phyloP scores from a whole-genome alignment of 768 basidiomycete species.

The Naganishia onofrii region DNA sequence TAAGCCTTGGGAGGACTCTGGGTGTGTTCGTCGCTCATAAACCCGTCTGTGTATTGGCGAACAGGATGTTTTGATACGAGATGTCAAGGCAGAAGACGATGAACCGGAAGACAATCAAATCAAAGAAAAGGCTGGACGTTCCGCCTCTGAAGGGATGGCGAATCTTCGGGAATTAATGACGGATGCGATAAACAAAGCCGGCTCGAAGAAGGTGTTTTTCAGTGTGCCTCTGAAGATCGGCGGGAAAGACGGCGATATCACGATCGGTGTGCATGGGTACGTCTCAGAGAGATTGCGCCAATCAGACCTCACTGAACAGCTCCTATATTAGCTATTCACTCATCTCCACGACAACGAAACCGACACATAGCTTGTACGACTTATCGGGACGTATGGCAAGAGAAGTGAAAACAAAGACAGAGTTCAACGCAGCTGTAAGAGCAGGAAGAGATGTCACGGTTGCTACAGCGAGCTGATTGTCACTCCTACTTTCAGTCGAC shows the following conservation, averaged over 20 bases:
- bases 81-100: slow-evolving; percentile 60
- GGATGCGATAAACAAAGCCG: slow-evolving; percentile 42
- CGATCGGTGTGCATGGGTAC: slow-evolving; percentile 53
- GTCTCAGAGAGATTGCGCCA: background rate
- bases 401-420: slow-evolving; percentile 69
- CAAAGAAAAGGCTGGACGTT: background rate
- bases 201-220: slow-evolving; percentile 75
- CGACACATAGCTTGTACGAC: slow-evolving; percentile 74
- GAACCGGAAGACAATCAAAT: slow-evolving; percentile 63
- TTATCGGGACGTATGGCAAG: slow-evolving; percentile 73
- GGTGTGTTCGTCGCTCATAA: background rate
- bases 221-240: slow-evolving; percentile 77
- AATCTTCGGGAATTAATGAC: slow-evolving; percentile 45
- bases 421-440: slow-evolving; percentile 71
- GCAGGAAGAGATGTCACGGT: slow-evolving; percentile 30
- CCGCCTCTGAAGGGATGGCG: slow-evolving; percentile 40
- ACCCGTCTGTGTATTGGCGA: background rate
- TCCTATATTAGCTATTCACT: slow-evolving; percentile 70
- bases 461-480: background rate
- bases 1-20: background rate
- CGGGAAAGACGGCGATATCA: slow-evolving; percentile 56
- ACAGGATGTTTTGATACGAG: slow-evolving; percentile 46
- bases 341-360: slow-evolving; percentile 83
- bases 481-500: slow-evolving; percentile 42
- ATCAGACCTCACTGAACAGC: background rate